These are phyloP conservation scores for Suillus subaureus DNA, from an alignment of 768 basidiomycete species.

Conservation along the genomic window DNA sequence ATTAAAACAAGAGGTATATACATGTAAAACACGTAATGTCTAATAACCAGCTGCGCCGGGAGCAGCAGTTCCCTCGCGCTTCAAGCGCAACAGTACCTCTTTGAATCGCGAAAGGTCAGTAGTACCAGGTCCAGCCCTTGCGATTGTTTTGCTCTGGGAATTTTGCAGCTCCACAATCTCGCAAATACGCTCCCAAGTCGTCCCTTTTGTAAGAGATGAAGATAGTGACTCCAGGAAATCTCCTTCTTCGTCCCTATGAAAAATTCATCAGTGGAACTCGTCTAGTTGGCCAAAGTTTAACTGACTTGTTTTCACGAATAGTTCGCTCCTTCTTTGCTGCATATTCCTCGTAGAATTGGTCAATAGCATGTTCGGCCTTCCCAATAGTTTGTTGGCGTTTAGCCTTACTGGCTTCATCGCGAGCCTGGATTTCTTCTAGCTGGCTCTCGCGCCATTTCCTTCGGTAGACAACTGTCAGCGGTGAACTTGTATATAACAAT, in stretches of 20 bases:
- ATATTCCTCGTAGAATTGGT: constrained; percentile 90
- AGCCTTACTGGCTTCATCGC: constrained; percentile 79
- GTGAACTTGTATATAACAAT: not conserved
- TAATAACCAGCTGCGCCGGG: constrained; percentile 95
- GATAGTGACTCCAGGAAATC: constrained; percentile 74
- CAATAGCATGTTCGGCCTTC: constrained; percentile 84
- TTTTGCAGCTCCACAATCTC: constrained; percentile 87
- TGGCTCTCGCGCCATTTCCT: constrained; percentile 91
- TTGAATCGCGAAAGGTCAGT: constrained; percentile 90
- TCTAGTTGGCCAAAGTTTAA: not conserved
- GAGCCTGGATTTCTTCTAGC: constrained; percentile 75
- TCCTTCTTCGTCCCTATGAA: constrained; percentile 79
- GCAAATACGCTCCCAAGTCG: constrained; percentile 96
- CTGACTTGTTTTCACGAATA: constrained; percentile 93
- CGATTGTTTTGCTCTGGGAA: constrained; percentile 95
- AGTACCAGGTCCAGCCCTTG: constrained; percentile 83
- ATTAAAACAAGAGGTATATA: constrained; percentile 5
- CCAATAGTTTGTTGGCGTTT: constrained; percentile 82
- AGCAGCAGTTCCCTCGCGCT: constrained; percentile 87
- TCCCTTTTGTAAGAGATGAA: constrained; percentile 81
- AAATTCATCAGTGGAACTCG: constrained; percentile 5
- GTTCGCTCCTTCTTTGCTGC: constrained; percentile 85
- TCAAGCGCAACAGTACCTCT: constrained; percentile 87
- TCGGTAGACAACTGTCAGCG: constrained; percentile 3
- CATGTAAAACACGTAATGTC: constrained; percentile 14